Conservation (phyloP, 2,329 filamentous ascomycete species). For the Westerdykella ornata region DNA sequence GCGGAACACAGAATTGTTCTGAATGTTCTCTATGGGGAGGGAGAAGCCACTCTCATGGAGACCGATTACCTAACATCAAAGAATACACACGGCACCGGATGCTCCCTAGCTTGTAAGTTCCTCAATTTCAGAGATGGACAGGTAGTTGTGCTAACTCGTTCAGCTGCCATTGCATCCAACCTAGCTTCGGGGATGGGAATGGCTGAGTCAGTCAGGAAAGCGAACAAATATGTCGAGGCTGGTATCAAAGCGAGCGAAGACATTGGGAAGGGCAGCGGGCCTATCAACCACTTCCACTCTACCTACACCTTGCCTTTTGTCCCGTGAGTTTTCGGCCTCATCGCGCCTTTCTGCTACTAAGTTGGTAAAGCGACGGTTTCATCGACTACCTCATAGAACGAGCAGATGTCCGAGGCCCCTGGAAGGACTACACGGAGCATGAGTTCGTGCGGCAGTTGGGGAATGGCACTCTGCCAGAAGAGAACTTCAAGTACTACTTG, state of each 20-base stretch:
- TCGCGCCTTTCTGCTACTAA: slow-evolving; percentile 5
- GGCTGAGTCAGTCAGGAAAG: slow-evolving; percentile 56
- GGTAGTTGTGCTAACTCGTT: neutral
- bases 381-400: slow-evolving; percentile 74
- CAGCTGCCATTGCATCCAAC: slow-evolving; percentile 67
- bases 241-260: slow-evolving; percentile 60
- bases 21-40: slow-evolving; percentile 66
- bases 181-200: slow-evolving; percentile 55
- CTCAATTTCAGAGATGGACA: slow-evolving; percentile 9
- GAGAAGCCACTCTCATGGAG: slow-evolving; percentile 56
- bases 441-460: slow-evolving; percentile 74
- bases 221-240: slow-evolving; percentile 64
- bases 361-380: slow-evolving; percentile 55
- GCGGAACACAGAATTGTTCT: slow-evolving; percentile 61
- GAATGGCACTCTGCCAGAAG: slow-evolving; percentile 63
- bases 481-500: slow-evolving; percentile 81
- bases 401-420: slow-evolving; percentile 64
- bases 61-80: slow-evolving; percentile 64
- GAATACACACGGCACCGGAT: slow-evolving; percentile 92
- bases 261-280: slow-evolving; percentile 62
- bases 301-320: slow-evolving; percentile 61
- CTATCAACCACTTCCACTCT: slow-evolving; percentile 74
- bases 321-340: slow-evolving; percentile 41
- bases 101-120: slow-evolving; percentile 73
- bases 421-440: slow-evolving; percentile 73